Conservation (phyloP, 1,139 yeast species). For the Protomyces inouyei region DNA sequence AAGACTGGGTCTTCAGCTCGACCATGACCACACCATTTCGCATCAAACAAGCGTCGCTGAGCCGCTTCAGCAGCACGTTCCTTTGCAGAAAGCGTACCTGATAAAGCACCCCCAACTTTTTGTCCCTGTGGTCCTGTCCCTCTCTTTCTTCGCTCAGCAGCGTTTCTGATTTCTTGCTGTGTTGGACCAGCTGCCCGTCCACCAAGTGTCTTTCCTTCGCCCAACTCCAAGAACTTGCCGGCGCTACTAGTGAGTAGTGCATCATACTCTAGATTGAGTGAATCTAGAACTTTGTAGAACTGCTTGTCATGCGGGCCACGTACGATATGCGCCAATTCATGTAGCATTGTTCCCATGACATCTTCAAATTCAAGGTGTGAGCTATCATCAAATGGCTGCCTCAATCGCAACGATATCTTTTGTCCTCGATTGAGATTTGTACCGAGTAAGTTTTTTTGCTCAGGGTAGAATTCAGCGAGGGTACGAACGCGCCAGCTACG, state of each 20-base stretch:
- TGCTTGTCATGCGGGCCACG: conserved; percentile 73
- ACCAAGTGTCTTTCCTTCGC: conserved; percentile 58
- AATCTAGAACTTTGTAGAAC: conserved; percentile 64
- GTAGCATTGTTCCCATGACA: conserved; percentile 76
- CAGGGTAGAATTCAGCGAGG: conserved; percentile 83
- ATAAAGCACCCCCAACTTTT: conserved; percentile 35
- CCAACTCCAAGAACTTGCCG: conserved; percentile 43
- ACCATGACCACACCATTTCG: conserved; percentile 50
- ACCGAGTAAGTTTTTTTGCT: conserved; percentile 61
- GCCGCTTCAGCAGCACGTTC: conserved; percentile 61
- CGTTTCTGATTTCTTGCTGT: conserved; percentile 32
- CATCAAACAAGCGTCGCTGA: conserved; percentile 55
- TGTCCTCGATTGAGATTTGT: conserved; percentile 80
- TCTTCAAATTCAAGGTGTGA: conserved; percentile 63
- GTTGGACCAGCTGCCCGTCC: conserved; percentile 31
- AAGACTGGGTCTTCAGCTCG: conserved; percentile 17
- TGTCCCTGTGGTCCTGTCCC: conserved; percentile 33
- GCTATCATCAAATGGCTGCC: conserved; percentile 53
- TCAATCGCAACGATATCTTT: conserved; percentile 65
- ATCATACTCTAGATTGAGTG: conserved; percentile 56
- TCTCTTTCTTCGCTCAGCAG: conserved; percentile 20
- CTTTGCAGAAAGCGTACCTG: conserved; percentile 20
- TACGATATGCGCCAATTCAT: conserved; percentile 78
- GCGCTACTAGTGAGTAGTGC: conserved; percentile 48
- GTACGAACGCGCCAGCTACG: conserved; percentile 61